Conservation (phyloP, 768 basidiomycete species). For the Naematelia aurantialba region DNA sequence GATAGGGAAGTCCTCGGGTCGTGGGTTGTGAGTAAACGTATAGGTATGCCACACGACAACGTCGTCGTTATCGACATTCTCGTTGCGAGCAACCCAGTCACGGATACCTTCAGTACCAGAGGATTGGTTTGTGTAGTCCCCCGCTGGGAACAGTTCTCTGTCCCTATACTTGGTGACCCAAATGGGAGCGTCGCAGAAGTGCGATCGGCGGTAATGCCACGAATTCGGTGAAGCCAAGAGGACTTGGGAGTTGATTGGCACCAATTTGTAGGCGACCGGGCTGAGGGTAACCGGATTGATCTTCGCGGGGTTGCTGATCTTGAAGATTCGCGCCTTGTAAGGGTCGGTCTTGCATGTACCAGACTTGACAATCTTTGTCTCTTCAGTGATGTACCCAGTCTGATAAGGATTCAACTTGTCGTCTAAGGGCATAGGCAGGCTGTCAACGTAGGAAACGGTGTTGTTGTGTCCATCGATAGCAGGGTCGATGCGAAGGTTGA, state of each 20-base stretch:
- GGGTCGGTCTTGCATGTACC: conserved; percentile 14
- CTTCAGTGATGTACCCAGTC: conserved; percentile 14
- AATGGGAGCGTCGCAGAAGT: conserved; percentile 23
- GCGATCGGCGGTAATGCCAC: conserved; percentile 14
- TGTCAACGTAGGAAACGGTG: conserved; percentile 18
- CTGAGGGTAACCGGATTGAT: conserved; percentile 13
- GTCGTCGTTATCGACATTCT: conserved; percentile 12
- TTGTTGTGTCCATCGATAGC: conserved; percentile 18
- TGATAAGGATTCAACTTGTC: conserved; percentile 3
- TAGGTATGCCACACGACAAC: conserved; percentile 30
- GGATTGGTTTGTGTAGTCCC: conserved; percentile 26
- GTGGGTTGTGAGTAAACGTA: conserved; percentile 26
- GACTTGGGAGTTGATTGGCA: conserved; percentile 18
- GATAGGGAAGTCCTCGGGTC: conserved; percentile 23
- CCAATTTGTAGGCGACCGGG: conserved; percentile 32
- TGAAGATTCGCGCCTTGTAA: conserved; percentile 19
- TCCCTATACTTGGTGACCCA: conserved; percentile 12
- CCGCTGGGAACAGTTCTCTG: conserved; percentile 23
- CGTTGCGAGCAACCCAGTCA: conserved; percentile 26
- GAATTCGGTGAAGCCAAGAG: conserved; percentile 15
- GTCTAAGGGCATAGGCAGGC: conserved; percentile 6
- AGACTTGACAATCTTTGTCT: conserved; percentile 11
- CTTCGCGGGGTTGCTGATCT: conserved; percentile 25
- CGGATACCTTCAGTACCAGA: conserved; percentile 23
- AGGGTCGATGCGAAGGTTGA: conserved; percentile 19